Evolutionary conservation across 306 rosid genomes (phyloP).

Genomic region (Lupinus albus): DNA sequence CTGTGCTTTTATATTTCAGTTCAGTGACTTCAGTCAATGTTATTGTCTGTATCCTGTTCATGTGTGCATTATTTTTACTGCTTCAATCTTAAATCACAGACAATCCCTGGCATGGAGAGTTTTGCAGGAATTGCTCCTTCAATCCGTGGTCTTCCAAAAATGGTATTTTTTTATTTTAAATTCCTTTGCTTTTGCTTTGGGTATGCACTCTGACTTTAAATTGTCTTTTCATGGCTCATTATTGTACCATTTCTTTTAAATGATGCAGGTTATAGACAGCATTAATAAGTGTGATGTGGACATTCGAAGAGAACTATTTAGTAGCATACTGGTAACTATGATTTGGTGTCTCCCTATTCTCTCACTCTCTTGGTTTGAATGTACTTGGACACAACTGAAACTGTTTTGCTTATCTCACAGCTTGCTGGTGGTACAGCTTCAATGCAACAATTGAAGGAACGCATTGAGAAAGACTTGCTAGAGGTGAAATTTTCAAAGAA

Average conservation of each 20-base stretch:
- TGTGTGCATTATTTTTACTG: slow-evolving; percentile 11
- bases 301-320: slow-evolving; percentile 93
- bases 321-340: slow-evolving; percentile 89
- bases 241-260: slow-evolving; percentile 30
- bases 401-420: slow-evolving; percentile 50
- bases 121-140: slow-evolving; percentile 70
- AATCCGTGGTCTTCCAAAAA: slow-evolving; percentile 87
- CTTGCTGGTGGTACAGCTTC: slow-evolving; percentile 99
- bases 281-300: slow-evolving; percentile 95
- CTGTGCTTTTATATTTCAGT: slow-evolving; percentile 1
- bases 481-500: slow-evolving; percentile 61
- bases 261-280: slow-evolving; percentile 88
- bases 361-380: not conserved
- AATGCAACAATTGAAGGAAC: slow-evolving; percentile 97
- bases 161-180: slow-evolving; percentile 56
- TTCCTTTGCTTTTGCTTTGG: not conserved
- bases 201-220: not conserved
- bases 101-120: slow-evolving; percentile 93
- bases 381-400: slow-evolving; percentile 16
- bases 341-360: not conserved
- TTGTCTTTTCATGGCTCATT: slow-evolving; percentile 33
- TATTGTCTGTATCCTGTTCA: slow-evolving; percentile 2
- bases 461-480: slow-evolving; percentile 94
- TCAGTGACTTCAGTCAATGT: slow-evolving; percentile 5
- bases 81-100: slow-evolving; percentile 50